Base-by-base conservation (phyloP, 2,329 filamentous ascomycete genomes). In the Aspergillus tubingensis region DNA sequence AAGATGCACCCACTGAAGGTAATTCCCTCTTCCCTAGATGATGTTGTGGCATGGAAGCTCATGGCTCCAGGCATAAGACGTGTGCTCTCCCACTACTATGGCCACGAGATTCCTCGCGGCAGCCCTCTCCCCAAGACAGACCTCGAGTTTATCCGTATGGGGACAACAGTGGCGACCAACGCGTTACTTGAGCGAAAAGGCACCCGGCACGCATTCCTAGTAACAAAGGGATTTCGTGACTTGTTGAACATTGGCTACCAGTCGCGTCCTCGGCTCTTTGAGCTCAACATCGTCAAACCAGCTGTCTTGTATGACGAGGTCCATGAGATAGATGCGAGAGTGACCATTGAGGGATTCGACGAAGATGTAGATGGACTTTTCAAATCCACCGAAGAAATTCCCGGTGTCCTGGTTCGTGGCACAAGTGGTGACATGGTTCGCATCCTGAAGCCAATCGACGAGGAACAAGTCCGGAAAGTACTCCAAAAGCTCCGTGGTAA, bases 121-220 rank as follows among this genome's bases (percentile, higher is more conserved):
- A 59, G 54, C 8, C 62, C 60, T 30, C 52, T 69, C 23, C 58
- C 62, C 52, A 60, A 66, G 58, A 48, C 51, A 11, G 48, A 52
- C 13, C 57, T 68, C 5, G 66, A 66, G 13, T 65, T 59, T 2
- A 95, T 96, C 72, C 88, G 92, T 57, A 96, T 96, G 91, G 92
- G 92, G 47, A 96, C 92, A 3, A 96, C 92, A 0, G 91, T 96
- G 11, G 92, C 91, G 7, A 96, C 92, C 1, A 96, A 96, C 72
- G 92, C 92, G 0, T 77, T 96, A 59, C 82, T 96, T 3, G 92
- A 96, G 75, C 82, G 92, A 61, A 96, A 95, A 74, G 92, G 92
- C 53, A 91, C 94, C 77, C 86, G 86, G 67, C 91, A 92, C 69
- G 92, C 90, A 10, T 84, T 96, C 77, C 84, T 96, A 0, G 90